Evolutionary conservation across 2,329 filamentous ascomycete species (phyloP), one percentile per base, ranked within the genome.

Genomic region (Diaporthe sp.): DNA sequence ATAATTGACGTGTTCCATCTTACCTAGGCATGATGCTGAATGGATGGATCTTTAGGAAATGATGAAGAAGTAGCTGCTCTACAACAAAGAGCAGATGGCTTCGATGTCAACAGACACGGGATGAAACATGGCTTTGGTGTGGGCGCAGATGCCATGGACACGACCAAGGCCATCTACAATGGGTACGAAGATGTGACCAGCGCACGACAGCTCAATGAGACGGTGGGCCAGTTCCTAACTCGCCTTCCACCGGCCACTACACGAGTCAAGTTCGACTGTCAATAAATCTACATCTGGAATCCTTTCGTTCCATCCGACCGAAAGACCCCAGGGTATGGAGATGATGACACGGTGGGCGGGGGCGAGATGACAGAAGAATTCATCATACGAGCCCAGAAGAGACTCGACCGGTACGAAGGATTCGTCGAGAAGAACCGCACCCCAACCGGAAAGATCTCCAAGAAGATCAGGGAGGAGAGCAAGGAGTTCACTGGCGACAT

Each of bases 201-300:
- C 37, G 58, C 58, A 27, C 58, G 37, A 4, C 58, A 61, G 58
- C 58, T 61, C n/a, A 5, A 42, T 2, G 58, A 65, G 61, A 50
- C 42, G 61, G 42, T 66, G 42, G 42, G 22, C 37, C 61, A 66
- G 42, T 66, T 50, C 30, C 61, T 66, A 7, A 27, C 42, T 27
- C 42, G 61, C 35, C 22, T 50, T 8, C 42, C 61, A 25, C 61
- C 42, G 22, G 27, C 39, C 2, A 66, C 61, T 13, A 50, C 42
- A 37, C 19, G 30, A 25, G 42, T 66, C 61, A 66, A 42, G 42
- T 12, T 10, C 12, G 22, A 25, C 27, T 66, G 61, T n/a, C 61
- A 27, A 25, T 66, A 42, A 30, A 50, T 66, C 61, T 66, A 66
- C 42, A 66, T 35, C 42, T 66, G 61, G 27, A 66, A 66, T 30